Evolutionary conservation across 306 rosid genomes (phyloP).

Genomic region (Vigna trinervia): DNA sequence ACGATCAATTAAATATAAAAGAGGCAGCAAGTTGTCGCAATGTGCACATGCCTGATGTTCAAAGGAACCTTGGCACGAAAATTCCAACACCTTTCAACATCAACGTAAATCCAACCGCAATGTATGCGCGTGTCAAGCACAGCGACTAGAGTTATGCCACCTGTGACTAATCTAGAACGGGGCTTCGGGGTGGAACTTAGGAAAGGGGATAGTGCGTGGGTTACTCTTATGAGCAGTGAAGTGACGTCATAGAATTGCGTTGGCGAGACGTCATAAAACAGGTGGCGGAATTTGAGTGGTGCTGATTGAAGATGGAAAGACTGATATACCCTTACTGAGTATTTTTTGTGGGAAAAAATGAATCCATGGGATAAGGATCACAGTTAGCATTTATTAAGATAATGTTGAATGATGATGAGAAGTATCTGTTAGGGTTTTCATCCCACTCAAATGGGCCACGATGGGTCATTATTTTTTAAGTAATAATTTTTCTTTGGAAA

Average conservation of each 20-base stretch:
- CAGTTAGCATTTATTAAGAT: background rate
- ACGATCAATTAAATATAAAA: background rate
- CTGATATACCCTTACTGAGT: background rate
- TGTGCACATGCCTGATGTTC: slow-evolving; percentile 42
- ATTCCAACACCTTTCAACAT: slow-evolving; percentile 25
- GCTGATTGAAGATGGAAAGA: background rate
- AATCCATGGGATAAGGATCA: slow-evolving; percentile 3
- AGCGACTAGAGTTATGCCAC: background rate
- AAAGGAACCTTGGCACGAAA: slow-evolving; percentile 48
- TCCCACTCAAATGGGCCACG: no score
- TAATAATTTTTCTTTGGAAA: no score
- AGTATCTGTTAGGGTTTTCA: no score
- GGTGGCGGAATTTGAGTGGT: background rate
- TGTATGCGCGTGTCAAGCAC: rapidly evolving
- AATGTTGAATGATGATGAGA: background rate
- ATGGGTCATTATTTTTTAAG: no score
- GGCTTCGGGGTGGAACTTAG: background rate
- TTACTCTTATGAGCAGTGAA: rapidly evolving
- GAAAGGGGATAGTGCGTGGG: background rate
- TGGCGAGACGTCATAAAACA: background rate
- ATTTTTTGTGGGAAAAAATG: background rate
- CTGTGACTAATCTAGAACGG: rapidly evolving
- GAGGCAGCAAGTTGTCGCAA: slow-evolving; percentile 4
- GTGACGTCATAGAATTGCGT: slow-evolving; percentile 5
- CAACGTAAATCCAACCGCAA: background rate